phyloP scores from a whole-genome alignment of 169 alveolate species.

The Eimeria falciformis region DNA sequence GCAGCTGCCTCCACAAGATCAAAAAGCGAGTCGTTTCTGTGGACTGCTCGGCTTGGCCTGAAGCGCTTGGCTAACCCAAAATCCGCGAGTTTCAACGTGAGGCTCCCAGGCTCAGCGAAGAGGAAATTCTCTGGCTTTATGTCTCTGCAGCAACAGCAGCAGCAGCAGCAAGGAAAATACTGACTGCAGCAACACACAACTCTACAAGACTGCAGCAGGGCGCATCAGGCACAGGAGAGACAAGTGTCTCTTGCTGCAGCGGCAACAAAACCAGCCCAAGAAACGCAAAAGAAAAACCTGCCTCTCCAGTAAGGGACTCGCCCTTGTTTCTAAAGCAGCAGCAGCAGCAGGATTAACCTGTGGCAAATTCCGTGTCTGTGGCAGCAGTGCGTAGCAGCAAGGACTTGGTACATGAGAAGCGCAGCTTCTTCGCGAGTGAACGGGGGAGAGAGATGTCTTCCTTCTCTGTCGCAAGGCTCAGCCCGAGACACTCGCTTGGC shows the following conservation, averaged over 20 bases:
- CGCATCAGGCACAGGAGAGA: too few relatives aligned
- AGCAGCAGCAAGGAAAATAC: conserved; percentile 24
- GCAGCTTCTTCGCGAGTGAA: conserved; percentile 48
- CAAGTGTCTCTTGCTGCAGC: too few relatives aligned
- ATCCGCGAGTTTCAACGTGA: conserved; percentile 64
- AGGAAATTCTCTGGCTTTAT: conserved; percentile 75
- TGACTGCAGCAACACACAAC: background rate
- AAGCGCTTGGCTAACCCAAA: conserved; percentile 69
- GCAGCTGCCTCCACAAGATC: conserved; percentile 49
- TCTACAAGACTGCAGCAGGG: background rate
- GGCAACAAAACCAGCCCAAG: background rate
- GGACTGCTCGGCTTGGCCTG: background rate
- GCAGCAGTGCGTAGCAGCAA: conserved; percentile 73
- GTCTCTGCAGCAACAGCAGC: conserved; percentile 39
- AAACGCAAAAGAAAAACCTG: background rate
- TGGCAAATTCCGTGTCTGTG: conserved; percentile 50
- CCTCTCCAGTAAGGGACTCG: background rate
- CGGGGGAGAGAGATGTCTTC: background rate
- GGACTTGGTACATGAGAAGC: conserved; percentile 62
- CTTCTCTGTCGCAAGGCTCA: background rate
- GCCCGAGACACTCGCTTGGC: background rate
- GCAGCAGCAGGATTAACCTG: conserved; percentile 30
- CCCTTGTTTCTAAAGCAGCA: too few relatives aligned
- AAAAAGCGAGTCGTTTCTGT: background rate
- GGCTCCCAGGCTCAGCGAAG: conserved; percentile 48